Percentiles rank a stretch among this genome's conserved stretches.
phyloP scores from a whole-genome alignment of 257 asterid species.

The Cordia subcordata region DNA sequence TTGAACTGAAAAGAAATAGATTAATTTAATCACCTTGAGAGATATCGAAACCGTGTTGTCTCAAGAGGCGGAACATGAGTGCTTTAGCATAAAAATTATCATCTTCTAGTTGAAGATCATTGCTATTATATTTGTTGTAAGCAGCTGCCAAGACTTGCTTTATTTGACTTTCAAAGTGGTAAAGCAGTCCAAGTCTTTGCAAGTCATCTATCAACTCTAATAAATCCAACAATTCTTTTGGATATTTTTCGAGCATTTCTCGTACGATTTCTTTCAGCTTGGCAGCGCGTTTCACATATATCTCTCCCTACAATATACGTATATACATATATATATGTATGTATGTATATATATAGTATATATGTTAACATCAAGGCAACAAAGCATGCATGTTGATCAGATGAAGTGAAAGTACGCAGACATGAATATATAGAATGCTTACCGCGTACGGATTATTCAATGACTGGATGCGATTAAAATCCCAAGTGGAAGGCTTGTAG shows the following conservation, averaged over 20 bases:
- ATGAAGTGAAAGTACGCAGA: too few species aligned
- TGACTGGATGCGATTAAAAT: constrained; percentile 14
- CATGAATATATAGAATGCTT: neutral
- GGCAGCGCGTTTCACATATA: neutral
- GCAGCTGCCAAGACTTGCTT: neutral
- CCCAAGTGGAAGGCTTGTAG: constrained; percentile 15
- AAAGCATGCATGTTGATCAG: too few species aligned
- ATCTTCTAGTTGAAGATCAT: neutral
- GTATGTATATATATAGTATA: too few species aligned
- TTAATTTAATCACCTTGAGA: too few species aligned
- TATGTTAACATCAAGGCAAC: too few species aligned
- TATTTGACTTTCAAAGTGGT: constrained; percentile 17
- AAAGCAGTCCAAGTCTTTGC: constrained; percentile 15
- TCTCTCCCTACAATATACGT: constrained; percentile 8
- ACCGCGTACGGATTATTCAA: constrained; percentile 6
- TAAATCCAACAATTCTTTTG: neutral
- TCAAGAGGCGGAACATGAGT: constrained; percentile 17
- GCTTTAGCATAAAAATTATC: constrained; percentile 15
- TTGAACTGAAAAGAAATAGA: too few species aligned
- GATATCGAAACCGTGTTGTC: constrained; percentile 14
- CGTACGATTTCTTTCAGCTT: neutral
- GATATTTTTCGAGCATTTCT: neutral
- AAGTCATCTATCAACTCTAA: constrained; percentile 25
- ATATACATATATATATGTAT: too few species aligned
- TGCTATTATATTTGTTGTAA: neutral